Conservation (phyloP, 78 protist species). For the Diacronema lutheri region DNA sequence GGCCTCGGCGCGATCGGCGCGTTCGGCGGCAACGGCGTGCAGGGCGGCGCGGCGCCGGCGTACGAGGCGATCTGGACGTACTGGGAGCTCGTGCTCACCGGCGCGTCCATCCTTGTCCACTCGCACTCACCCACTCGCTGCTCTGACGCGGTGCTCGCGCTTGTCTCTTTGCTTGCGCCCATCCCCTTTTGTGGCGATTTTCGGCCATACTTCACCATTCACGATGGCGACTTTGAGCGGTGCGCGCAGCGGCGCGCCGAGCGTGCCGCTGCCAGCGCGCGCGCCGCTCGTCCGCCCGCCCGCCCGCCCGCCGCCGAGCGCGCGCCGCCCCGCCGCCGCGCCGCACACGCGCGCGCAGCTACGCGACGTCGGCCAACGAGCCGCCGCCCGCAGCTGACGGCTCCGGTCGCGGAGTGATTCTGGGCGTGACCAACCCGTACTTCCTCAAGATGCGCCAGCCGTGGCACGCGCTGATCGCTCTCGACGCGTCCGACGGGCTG, state of each 20-base stretch:
- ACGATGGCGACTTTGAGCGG: slow-evolving; percentile 63
- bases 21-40: too few species aligned
- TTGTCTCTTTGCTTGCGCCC: slow-evolving; percentile 57
- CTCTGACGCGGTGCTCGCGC: slow-evolving; percentile 56
- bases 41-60: too few species aligned
- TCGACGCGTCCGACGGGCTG: too few species aligned
- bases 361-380: neutral
- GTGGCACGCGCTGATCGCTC: too few species aligned
- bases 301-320: too few species aligned
- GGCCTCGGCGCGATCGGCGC: too few species aligned
- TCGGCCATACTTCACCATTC: slow-evolving; percentile 76
- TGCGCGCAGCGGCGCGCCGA: too few species aligned
- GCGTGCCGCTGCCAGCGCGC: too few species aligned
- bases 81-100: slow-evolving; percentile 69
- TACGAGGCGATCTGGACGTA: slow-evolving; percentile 34
- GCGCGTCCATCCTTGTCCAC: slow-evolving; percentile 59
- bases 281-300: too few species aligned
- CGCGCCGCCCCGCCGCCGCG: too few species aligned
- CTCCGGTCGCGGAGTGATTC: neutral
- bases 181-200: slow-evolving; percentile 54
- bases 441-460: slow-evolving; percentile 36
- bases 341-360: too few species aligned
- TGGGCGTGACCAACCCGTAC: slow-evolving; percentile 75
- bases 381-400: neutral
- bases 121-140: slow-evolving; percentile 46